Evolutionary conservation across 164 flowering plant species (phyloP), one percentile per base, ranked within the genome.

Genomic region (Buxus sempervirens): DNA sequence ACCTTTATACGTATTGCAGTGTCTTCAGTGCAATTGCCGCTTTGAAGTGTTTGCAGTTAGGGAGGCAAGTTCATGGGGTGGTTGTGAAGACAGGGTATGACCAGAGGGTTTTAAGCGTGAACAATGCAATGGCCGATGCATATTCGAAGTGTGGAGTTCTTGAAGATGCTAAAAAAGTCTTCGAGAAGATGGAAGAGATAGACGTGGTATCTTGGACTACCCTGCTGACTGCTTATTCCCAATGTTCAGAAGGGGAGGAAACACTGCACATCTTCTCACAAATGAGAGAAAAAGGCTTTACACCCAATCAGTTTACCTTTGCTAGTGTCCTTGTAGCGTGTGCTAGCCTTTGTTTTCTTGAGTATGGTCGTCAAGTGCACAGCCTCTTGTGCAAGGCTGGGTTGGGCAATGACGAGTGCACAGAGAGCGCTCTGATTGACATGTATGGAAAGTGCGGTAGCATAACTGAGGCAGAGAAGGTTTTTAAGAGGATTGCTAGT

Each of bases 171-270:
- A 76, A 66, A 69, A 83, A 73, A 69, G 74, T 82, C 19, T 87
- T 89, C 59, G 71, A 81, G 38, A 67, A 68, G 56, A 86, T 85
- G 87, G 79, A 78, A 65, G 78, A 73, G 64, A 78, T 78, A 70
- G 86, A 86, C 75, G 26, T 82, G 32, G 80, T 88, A 19, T 84
- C 93, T 23, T 90, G 93, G 90, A 85, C 86, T 12, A 85, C 85
- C 41, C 66, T 88, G 64, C 66, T 86, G 60, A 66, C 82, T 58
- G 91, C 89, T 64, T 79, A 77, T 70, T 73, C 82, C 32, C 82
- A 82, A 41, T 70, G 64, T 70, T 68, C 64, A 32, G 78, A 70
- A 61, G 80, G 75, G 79, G 83, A 75, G 57, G 73, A 82, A 67
- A 83, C 88, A 54, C 62, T 88, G 0, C 5, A 55, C 10, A 58